phyloP scores from a whole-genome alignment of 441 rosid genomes.

The Erysimum cheiri region DNA sequence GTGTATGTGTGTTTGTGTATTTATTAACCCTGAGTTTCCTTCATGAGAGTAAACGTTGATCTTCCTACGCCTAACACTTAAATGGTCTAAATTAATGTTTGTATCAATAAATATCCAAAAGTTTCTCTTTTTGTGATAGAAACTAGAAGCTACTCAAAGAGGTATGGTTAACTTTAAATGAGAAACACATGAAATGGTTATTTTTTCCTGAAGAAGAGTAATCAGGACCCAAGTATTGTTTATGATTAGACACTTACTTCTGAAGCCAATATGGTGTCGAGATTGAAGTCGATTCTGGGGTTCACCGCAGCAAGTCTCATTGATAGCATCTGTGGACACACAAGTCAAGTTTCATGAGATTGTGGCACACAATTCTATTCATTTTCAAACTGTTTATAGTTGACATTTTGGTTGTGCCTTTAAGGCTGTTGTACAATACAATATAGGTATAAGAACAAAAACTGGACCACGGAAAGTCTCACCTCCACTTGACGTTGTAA shows the following conservation, averaged over 20 bases:
- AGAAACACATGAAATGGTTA: conserved; percentile 11
- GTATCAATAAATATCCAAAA: conserved; percentile 30
- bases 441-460: conserved; percentile 27
- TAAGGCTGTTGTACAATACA: conserved; percentile 29
- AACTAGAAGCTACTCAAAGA: conserved; percentile 25
- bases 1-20: conserved; percentile 29
- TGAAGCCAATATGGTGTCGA: conserved; percentile 67
- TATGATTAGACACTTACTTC: conserved; percentile 64
- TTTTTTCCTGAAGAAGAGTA: neutral
- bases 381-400: conserved; percentile 23
- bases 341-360: conserved; percentile 26
- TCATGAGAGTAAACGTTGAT: conserved; percentile 36
- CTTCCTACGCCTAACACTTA: conserved; percentile 38
- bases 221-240: conserved; percentile 22
- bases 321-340: conserved; percentile 75
- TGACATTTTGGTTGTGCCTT: conserved; percentile 28
- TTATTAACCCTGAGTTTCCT: conserved; percentile 31
- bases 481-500: conserved; percentile 94
- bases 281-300: conserved; percentile 84
- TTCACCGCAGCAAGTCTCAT: conserved; percentile 95
- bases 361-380: conserved; percentile 24
- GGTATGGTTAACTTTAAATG: conserved; percentile 20
- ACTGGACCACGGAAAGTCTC: conserved; percentile 43
- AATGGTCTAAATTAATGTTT: conserved; percentile 39
- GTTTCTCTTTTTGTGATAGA: conserved; percentile 18